phyloP scores from a whole-genome alignment of 2,329 filamentous ascomycete species.

The Tolypocladium paradoxum region DNA sequence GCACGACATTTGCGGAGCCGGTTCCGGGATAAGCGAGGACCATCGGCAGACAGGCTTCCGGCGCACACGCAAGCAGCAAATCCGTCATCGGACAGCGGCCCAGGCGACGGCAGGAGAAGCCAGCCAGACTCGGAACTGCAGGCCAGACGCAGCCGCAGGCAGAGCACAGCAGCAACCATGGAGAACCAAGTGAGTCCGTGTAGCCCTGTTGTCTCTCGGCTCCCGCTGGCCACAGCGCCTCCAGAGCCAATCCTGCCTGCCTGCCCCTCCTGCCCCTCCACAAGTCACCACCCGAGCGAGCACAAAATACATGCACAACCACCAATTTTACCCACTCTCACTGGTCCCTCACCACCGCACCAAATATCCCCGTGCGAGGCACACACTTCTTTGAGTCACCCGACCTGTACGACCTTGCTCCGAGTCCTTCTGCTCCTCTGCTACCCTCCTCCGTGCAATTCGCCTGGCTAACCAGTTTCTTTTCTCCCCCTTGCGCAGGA shows the following conservation, averaged over 20 bases:
- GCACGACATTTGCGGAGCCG: not conserved
- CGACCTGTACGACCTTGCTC: not conserved
- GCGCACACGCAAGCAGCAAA: not conserved
- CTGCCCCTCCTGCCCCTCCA: not conserved
- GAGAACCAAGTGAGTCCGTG: constrained; percentile 9
- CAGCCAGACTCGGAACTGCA: not conserved
- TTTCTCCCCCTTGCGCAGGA: constrained; percentile 11
- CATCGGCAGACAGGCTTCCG: not conserved
- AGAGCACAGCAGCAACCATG: constrained; percentile 6
- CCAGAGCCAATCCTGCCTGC: constrained; percentile 1
- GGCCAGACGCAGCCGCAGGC: not conserved
- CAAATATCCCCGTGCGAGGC: constrained; percentile 1
- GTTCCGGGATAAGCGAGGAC: not conserved
- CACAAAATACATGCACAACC: constrained; percentile 1
- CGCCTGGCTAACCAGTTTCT: not conserved
- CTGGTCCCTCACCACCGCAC: constrained; percentile 4
- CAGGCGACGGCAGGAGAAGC: not conserved
- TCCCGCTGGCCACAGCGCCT: not conserved
- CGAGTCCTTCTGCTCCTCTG: not conserved
- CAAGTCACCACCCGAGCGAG: not conserved
- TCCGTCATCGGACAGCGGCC: not conserved
- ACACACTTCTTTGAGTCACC: not conserved
- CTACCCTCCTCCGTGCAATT: not conserved
- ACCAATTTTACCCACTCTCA: constrained; percentile 7
- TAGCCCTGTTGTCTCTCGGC: not conserved